Evolutionary conservation across 306 rosid genomes (phyloP).

Genomic region (Betula pendula): DNA sequence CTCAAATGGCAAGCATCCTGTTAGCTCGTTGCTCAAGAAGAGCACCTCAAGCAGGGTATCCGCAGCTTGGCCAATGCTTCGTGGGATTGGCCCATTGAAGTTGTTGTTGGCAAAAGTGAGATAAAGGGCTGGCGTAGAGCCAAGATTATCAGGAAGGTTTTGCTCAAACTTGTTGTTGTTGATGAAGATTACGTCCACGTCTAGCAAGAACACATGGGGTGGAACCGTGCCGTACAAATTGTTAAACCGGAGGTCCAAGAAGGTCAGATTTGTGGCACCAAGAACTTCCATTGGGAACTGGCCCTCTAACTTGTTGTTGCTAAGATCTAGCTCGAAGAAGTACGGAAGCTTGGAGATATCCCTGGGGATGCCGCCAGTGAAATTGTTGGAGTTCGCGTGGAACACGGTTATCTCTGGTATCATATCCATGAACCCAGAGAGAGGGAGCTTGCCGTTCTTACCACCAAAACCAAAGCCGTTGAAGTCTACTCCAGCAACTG

Average conservation of each 20-base stretch:
- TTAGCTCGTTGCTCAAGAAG: constrained; percentile 46
- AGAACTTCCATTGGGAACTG: constrained; percentile 44
- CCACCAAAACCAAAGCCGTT: constrained; percentile 33
- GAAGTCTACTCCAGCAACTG: constrained; percentile 59
- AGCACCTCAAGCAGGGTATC: constrained; percentile 64
- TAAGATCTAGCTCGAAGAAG: constrained; percentile 77
- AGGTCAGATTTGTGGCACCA: constrained; percentile 24
- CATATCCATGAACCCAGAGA: constrained; percentile 19
- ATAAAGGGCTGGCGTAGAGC: constrained; percentile 54
- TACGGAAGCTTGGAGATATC: neutral
- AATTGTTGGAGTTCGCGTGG: constrained; percentile 78
- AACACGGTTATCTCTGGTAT: constrained; percentile 51
- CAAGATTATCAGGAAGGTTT: constrained; percentile 51
- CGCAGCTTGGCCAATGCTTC: constrained; percentile 45
- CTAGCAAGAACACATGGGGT: constrained; percentile 25
- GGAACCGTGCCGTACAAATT: constrained; percentile 31
- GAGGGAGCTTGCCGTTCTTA: neutral
- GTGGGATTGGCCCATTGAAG: constrained; percentile 58
- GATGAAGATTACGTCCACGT: constrained; percentile 62
- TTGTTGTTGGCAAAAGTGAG: constrained; percentile 70
- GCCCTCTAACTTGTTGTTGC: constrained; percentile 50
- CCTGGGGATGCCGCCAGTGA: constrained; percentile 33
- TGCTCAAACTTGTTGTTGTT: constrained; percentile 53
- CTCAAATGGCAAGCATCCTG: constrained; percentile 70
- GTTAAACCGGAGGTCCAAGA: constrained; percentile 80